Percentiles rank a stretch among this genome's conserved stretches.
Conservation (phyloP, 2,329 filamentous ascomycete genomes). For the Trichoderma koningiopsis region DNA sequence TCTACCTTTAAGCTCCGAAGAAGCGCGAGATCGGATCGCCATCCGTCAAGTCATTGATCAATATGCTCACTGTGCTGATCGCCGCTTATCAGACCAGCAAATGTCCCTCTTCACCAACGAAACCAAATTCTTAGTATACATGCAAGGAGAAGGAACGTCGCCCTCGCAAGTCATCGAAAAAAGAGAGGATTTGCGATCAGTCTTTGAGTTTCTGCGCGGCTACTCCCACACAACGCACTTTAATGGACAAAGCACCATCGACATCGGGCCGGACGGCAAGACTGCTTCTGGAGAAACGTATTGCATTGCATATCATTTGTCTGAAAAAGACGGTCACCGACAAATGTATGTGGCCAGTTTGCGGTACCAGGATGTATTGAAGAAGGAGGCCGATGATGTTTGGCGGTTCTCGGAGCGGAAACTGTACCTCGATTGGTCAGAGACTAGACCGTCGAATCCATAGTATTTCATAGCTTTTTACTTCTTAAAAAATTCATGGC, state of each 20-base stretch:
- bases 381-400: background rate
- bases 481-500: background rate
- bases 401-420: constrained; percentile 22
- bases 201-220: constrained; percentile 1
- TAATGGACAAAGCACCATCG: constrained; percentile 20
- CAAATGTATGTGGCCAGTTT: constrained; percentile 5
- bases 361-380: constrained; percentile 16
- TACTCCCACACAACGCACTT: constrained; percentile 19
- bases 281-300: constrained; percentile 19
- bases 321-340: constrained; percentile 5
- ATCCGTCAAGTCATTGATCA: constrained; percentile 20
- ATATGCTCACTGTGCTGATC: constrained; percentile 22
- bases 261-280: constrained; percentile 2
- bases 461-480: background rate
- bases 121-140: constrained; percentile 3
- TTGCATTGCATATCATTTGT: constrained; percentile 19
- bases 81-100: constrained; percentile 19
- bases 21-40: constrained; percentile 11
- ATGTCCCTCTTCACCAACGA: constrained; percentile 14
- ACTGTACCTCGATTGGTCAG: constrained; percentile 17
- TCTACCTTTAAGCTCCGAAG: constrained; percentile 3
- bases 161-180: constrained; percentile 3
- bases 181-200: constrained; percentile 4
- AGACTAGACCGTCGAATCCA: constrained; percentile 13
- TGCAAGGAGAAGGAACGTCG: constrained; percentile 8